These are phyloP conservation scores for Meyerozyma guilliermondii DNA, from an alignment of 1,139 yeast species.

Conservation along the genomic window DNA sequence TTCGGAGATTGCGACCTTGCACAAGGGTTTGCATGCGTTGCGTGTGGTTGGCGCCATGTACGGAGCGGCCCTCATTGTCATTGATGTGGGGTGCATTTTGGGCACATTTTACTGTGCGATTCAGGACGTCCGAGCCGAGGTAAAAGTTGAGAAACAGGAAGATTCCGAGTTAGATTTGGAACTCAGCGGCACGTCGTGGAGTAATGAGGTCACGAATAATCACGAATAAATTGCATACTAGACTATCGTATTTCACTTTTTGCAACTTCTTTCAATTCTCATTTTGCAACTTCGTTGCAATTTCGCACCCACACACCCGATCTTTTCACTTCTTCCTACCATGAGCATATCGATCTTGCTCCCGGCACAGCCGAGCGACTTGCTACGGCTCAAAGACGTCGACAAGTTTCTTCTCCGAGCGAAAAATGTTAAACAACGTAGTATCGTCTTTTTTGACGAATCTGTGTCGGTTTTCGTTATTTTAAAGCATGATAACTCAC, in stretches of 20 bases:
- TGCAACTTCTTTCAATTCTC: no score
- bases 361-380: not conserved
- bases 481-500: constrained; percentile 11
- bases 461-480: constrained; percentile 29
- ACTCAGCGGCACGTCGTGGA: no score
- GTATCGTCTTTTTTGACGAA: constrained; percentile 36
- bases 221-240: no score
- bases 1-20: constrained; percentile 35
- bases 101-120: constrained; percentile 16
- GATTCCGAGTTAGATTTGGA: no score
- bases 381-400: not conserved
- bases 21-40: constrained; percentile 41
- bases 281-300: no score
- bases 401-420: not conserved
- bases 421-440: constrained; percentile 4
- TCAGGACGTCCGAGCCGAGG: not conserved
- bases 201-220: no score
- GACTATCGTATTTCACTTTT: no score
- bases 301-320: not conserved
- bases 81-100: constrained; percentile 31
- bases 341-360: not conserved
- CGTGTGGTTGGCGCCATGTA: constrained; percentile 59
- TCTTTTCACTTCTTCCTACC: not conserved
- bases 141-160: no score
- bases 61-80: constrained; percentile 38